phyloP scores from a whole-genome alignment of 805 yeast genomes.

The Myxozyma melibiosi region DNA sequence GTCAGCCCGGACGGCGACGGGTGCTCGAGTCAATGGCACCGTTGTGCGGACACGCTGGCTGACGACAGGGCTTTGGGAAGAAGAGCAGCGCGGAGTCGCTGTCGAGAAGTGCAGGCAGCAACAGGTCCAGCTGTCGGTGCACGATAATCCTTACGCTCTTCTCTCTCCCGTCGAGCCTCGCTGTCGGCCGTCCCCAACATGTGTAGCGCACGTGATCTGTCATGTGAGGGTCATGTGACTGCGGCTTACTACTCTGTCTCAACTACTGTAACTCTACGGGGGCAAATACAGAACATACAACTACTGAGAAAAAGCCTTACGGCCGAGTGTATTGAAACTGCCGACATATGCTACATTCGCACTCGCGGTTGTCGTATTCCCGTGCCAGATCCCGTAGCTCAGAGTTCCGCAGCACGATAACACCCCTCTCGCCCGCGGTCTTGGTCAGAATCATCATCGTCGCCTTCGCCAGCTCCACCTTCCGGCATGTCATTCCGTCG shows the following conservation, averaged over 20 bases:
- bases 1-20: constrained; percentile 3
- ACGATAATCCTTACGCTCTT: constrained; percentile 3
- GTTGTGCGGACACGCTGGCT: background rate
- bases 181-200: background rate
- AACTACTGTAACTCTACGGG: too few species aligned
- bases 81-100: background rate
- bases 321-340: too few species aligned
- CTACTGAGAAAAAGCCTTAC: too few species aligned
- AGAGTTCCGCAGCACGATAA: background rate
- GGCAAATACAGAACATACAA: too few species aligned
- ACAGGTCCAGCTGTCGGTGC: too few species aligned
- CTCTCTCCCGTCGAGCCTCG: too few species aligned
- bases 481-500: background rate
- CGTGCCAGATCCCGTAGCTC: background rate
- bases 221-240: background rate
- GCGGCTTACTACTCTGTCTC: background rate
- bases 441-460: background rate
- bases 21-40: background rate
- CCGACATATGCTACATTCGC: background rate
- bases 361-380: background rate
- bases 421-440: background rate
- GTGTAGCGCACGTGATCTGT: too few species aligned
- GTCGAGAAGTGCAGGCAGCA: too few species aligned
- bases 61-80: background rate
- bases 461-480: background rate